phyloP scores from a whole-genome alignment of 2,329 filamentous ascomycete genomes.

The Penicillium oxalicum region DNA sequence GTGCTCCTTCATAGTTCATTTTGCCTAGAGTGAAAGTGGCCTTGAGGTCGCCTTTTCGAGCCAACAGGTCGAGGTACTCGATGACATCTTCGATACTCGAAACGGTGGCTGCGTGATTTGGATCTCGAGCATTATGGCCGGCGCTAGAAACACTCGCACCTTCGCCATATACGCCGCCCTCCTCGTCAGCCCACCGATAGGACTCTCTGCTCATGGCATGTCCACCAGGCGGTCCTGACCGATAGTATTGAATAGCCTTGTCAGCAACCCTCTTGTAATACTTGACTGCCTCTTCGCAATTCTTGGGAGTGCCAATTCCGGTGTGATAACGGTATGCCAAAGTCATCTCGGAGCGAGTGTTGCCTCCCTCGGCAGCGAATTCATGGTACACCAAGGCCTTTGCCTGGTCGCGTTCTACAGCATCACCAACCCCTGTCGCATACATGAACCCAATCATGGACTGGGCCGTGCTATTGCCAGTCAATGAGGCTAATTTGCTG shows the following conservation, averaged over 20 bases:
- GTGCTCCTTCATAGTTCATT: conserved; percentile 81
- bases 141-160: conserved; percentile 87
- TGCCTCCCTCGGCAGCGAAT: conserved; percentile 77
- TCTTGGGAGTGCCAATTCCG: conserved; percentile 77
- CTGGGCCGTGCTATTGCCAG: conserved; percentile 87
- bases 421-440: conserved; percentile 79
- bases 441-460: conserved; percentile 96
- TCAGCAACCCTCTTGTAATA: conserved; percentile 94
- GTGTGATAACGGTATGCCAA: conserved; percentile 78
- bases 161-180: conserved; percentile 89
- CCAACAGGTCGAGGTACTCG: conserved; percentile 87
- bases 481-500: conserved; percentile 63
- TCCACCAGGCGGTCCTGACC: conserved; percentile 85
- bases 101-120: conserved; percentile 71
- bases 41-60: conserved; percentile 80
- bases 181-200: conserved; percentile 81
- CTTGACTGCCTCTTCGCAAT: conserved; percentile 75
- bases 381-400: conserved; percentile 91
- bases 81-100: conserved; percentile 88
- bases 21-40: conserved; percentile 80
- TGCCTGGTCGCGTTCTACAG: conserved; percentile 78
- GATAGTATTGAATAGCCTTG: conserved; percentile 82
- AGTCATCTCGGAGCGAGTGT: conserved; percentile 88
- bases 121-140: conserved; percentile 71
- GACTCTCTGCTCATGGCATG: conserved; percentile 69